Conservation (phyloP, 495 filamentous ascomycete species). For the Stereocaulon alpinum region DNA sequence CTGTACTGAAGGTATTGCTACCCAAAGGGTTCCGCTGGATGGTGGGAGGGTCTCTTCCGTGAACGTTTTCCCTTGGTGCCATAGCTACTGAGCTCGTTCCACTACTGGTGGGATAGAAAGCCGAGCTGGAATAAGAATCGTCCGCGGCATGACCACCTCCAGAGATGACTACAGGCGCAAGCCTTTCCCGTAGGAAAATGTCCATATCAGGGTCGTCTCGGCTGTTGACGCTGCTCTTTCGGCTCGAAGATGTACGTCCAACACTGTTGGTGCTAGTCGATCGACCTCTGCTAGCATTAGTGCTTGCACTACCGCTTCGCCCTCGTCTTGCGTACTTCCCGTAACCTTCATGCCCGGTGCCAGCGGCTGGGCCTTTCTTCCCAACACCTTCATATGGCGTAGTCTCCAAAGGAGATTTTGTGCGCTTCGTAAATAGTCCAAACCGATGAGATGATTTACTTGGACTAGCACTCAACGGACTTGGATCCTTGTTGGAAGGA, state of each 20-base stretch:
- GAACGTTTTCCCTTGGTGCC: slow-evolving; percentile 62
- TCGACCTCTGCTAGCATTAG: slow-evolving; percentile 35
- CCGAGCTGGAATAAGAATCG: slow-evolving; percentile 36
- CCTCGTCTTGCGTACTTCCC: slow-evolving; percentile 55
- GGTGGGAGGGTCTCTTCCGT: slow-evolving; percentile 34
- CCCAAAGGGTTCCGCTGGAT: slow-evolving; percentile 6
- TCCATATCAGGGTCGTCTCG: slow-evolving; percentile 48
- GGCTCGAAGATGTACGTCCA: slow-evolving; percentile 29
- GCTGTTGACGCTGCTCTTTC: slow-evolving; percentile 44
- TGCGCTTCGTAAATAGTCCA: slow-evolving; percentile 64
- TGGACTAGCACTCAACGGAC: slow-evolving; percentile 25
- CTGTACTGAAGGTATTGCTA: background rate
- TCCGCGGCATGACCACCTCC: slow-evolving; percentile 59
- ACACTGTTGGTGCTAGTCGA: slow-evolving; percentile 48
- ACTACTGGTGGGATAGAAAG: slow-evolving; percentile 8
- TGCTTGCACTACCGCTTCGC: slow-evolving; percentile 40
- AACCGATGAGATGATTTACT: slow-evolving; percentile 47
- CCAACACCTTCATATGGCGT: slow-evolving; percentile 37
- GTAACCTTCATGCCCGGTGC: slow-evolving; percentile 95
- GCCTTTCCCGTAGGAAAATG: slow-evolving; percentile 62
- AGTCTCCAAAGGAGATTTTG: slow-evolving; percentile 52
- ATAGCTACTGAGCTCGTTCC: slow-evolving; percentile 44
- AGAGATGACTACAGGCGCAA: slow-evolving; percentile 79
- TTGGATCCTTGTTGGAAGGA: slow-evolving; percentile 23
- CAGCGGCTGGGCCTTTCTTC: slow-evolving; percentile 79